Evolutionary conservation across 306 rosid species (phyloP), one percentile per base, ranked within the genome.

Genomic region (Pterocarpus santalinus): DNA sequence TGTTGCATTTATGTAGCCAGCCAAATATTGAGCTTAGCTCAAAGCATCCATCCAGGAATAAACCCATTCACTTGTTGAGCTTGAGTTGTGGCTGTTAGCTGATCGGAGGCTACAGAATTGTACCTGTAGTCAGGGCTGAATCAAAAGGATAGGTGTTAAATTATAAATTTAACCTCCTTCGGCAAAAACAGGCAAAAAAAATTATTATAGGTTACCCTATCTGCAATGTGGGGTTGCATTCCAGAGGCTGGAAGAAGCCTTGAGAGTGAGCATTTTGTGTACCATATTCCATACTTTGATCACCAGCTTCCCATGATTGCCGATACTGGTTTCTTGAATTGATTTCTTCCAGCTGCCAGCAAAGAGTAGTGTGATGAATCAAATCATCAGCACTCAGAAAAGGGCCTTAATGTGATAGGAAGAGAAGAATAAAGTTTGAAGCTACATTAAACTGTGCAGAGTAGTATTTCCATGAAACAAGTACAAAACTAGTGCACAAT

Each of bases 41-140:
- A 92, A 76, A 94, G 95, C 98, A 92, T 92, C 98, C 98, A 94
- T 72, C 94, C 98, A 77, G 98, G 97, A 67, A 94, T 77, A 80
- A 94, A 94, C 0, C 94, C 92, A 85, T 78, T 90, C 61, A 86
- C 95, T 88, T 92, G 97, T 61, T 92, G 97, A 67, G 73, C 82
- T 81, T 90, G 91, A 69, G 85, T 84, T 81, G 97, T 86, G 56
- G 80, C 87, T 77, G 85, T 78, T 75, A 94, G 81, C 80, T 94
- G 90, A 81, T 90, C 95, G 52, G 97, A 82, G 9, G 77, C 90
- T 38, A 73, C 88, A 35, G 74, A 70, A 66, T 77, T 72, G 76
- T 90, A 92, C 91, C 95, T 92, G 72, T 72, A 64, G 10, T 87
- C 88, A 82, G 84, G 44, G 17, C 89, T 86, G 73, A 66, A 80